Evolutionary conservation across 139 green algal genomes (phyloP), one percentile per base, ranked within the genome.

Genomic region (Chlamydomonas applanata): DNA sequence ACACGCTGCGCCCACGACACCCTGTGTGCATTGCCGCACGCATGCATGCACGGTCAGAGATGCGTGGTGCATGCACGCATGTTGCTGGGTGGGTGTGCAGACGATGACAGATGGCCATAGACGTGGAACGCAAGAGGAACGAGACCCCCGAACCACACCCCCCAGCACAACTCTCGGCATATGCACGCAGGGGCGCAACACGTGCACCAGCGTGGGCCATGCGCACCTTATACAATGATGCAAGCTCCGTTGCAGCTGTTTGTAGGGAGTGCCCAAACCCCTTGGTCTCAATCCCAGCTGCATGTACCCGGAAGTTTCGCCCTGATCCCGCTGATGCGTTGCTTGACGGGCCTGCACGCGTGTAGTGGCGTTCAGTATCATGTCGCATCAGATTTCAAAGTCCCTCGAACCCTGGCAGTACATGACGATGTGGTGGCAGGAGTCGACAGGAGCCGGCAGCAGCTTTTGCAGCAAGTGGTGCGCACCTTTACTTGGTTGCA

Each of bases 1-100:
- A 45, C 79, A 90, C 33, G 94, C 94, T 11, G 94, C 94, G 13
- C 93, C 90, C 13, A 95, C 70, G 2, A 98, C 93, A 30, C 94
- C 94, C 62, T 82, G 35, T 83, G 84, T 17, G 88, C 85, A 77
- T 92, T 34, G 65, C 11, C 69, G 13, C 1, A 54, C 56, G 40
- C 49, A 5, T 9, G 77, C 69, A 7, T 62, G 29, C 25, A 81
- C 71, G 68, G 76, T n/a, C 35, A 20, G 60, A 57, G 70, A 65
- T 25, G 70, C 54, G 53, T 19, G 35, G 9, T n/a, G 24, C 54
- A 32, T 29, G 36, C 19, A 24, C 53, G 9, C 35, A 65, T 35
- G 65, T 33, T 82, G 62, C 24, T 61, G 40, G 77, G 59, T 57
- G 62, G 71, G 27, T 59, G 27, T 46, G 72, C 63, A 25, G 30